Evolutionary conservation across 495 filamentous ascomycete genomes (phyloP).

Genomic region (Paragyromitra xinjiangensis): DNA sequence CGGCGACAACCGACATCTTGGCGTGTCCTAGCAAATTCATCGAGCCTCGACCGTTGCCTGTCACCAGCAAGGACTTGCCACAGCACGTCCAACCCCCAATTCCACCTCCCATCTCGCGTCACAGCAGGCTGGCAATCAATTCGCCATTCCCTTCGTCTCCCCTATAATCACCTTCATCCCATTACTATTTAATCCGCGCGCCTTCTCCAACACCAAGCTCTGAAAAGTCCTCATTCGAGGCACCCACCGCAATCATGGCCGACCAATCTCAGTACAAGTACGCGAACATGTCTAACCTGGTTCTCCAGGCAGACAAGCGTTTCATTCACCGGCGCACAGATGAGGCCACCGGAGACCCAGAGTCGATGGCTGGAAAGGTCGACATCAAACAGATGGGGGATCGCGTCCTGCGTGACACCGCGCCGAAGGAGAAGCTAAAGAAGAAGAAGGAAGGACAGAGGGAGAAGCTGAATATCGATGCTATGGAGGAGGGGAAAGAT

Average conservation of each 20-base stretch:
- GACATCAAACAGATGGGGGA: conserved; percentile 94
- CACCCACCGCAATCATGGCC: conserved; percentile 69
- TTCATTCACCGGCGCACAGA: conserved; percentile 87
- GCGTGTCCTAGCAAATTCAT: conserved; percentile 39
- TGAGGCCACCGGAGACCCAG: conserved; percentile 95
- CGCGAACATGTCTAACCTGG: conserved; percentile 99
- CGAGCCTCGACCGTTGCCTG: conserved; percentile 1
- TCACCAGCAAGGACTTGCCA: conserved; percentile 8
- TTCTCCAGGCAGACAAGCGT: conserved; percentile 97
- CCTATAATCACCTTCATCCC: not conserved
- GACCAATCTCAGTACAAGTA: conserved; percentile 99
- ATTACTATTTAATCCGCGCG: not conserved
- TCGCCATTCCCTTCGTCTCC: not conserved
- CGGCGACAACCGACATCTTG: conserved; percentile 14
- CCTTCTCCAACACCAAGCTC: conserved; percentile 27
- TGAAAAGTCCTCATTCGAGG: conserved; percentile 43
- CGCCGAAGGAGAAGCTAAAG: conserved; percentile 76
- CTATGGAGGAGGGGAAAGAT: conserved; percentile 84
- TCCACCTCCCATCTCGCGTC: conserved; percentile 26
- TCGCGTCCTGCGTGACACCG: conserved; percentile 78
- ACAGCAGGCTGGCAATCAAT: conserved; percentile 24
- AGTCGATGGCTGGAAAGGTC: conserved; percentile 93
- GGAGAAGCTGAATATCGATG: conserved; percentile 68
- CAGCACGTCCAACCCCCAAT: conserved; percentile 33
- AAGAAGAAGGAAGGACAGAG: conserved; percentile 71